Evolutionary conservation across 2,329 filamentous ascomycete species (phyloP).

Genomic region (Thelonectria olida): DNA sequence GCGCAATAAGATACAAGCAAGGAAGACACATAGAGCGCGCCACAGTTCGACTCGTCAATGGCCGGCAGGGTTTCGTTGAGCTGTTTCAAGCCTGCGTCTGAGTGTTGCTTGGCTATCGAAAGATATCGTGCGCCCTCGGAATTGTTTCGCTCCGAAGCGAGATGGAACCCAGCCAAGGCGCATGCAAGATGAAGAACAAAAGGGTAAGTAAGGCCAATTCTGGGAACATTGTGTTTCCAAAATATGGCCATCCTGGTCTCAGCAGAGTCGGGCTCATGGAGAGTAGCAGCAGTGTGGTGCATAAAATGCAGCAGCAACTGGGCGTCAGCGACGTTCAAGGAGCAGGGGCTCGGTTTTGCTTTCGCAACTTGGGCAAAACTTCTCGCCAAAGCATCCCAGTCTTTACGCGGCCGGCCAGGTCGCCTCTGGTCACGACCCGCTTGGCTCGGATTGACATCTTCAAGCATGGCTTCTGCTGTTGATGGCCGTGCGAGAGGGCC

Average conservation of each 20-base stretch:
- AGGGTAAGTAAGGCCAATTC: constrained; percentile 40
- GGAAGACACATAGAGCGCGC: constrained; percentile 41
- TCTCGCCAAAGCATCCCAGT: constrained; percentile 39
- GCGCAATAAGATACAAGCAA: constrained; percentile 42
- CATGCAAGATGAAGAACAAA: constrained; percentile 43
- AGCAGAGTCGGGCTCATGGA: constrained; percentile 31
- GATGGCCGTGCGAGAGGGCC: constrained; percentile 31
- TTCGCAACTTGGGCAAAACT: constrained; percentile 17
- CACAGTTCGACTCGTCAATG: constrained; percentile 41
- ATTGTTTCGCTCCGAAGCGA: constrained; percentile 31
- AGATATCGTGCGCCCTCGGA: constrained; percentile 25
- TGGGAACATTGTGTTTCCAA: constrained; percentile 41
- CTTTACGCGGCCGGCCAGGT: constrained; percentile 42
- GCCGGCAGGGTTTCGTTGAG: constrained; percentile 35
- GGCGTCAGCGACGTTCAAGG: constrained; percentile 39
- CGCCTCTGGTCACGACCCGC: constrained; percentile 34
- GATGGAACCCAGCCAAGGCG: constrained; percentile 40
- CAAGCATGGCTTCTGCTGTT: constrained; percentile 26
- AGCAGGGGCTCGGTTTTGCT: constrained; percentile 30
- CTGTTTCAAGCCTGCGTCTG: constrained; percentile 36
- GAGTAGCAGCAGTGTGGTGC: constrained; percentile 35
- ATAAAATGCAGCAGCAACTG: constrained; percentile 44
- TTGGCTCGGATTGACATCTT: constrained; percentile 23
- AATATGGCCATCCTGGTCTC: constrained; percentile 33
- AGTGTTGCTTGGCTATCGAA: constrained; percentile 37